A percentile compares a stretch with the other conserved stretches of the same genome.
Conservation (phyloP, 306 rosid genomes). For the Erythrophleum fordii region DNA sequence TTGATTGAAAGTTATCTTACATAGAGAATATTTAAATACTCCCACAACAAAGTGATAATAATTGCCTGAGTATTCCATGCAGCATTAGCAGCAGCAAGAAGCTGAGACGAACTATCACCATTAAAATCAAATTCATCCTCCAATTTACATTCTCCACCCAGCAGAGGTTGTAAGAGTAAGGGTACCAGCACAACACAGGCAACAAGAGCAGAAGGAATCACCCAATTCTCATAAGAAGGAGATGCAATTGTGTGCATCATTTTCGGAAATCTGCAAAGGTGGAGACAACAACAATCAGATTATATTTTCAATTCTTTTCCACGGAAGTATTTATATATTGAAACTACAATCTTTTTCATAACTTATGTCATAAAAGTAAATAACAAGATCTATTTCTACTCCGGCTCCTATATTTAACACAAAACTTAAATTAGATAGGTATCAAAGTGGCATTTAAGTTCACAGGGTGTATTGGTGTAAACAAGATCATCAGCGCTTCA, state of each 20-base stretch:
- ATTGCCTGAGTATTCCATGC: conserved; percentile 66
- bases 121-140: conserved; percentile 64
- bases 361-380: not conserved
- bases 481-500: not conserved
- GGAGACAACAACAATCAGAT: not conserved
- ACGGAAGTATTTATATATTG: not conserved
- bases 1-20: conserved; percentile 43
- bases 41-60: conserved; percentile 64
- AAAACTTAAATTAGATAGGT: not conserved
- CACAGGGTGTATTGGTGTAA: not conserved
- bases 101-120: conserved; percentile 61
- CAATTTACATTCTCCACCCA: conserved; percentile 67
- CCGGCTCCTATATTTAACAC: not conserved
- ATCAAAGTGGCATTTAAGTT: not conserved
- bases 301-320: not conserved
- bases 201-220: conserved; percentile 67
- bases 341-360: not conserved
- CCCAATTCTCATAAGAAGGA: conserved; percentile 59
- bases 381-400: not conserved
- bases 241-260: conserved; percentile 64
- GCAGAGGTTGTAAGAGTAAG: conserved; percentile 62
- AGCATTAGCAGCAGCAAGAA: conserved; percentile 68
- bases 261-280: conserved; percentile 52
- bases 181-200: conserved; percentile 63
- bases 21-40: conserved; percentile 57